Percentiles rank a stretch among this genome's conserved stretches.
Evolutionary conservation across 495 filamentous ascomycete species (phyloP).

Genomic region (Astrothelium subdiscretum): DNA sequence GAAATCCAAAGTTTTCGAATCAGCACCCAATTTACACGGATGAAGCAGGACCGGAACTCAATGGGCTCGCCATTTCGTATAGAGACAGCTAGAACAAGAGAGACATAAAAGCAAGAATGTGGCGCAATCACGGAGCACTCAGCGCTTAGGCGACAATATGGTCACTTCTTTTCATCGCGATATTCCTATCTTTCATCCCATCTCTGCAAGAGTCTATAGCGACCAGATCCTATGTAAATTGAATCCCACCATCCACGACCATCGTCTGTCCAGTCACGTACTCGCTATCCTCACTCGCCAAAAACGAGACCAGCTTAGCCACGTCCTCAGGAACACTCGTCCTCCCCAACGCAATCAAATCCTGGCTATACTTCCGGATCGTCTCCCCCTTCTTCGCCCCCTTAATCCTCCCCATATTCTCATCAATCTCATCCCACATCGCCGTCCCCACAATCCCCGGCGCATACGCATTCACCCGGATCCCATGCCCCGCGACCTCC

Average conservation of each 20-base stretch:
- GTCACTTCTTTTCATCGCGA: background rate
- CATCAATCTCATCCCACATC: conserved; percentile 51
- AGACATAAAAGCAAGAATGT: background rate
- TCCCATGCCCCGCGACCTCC: conserved; percentile 43
- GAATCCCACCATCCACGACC: conserved; percentile 50
- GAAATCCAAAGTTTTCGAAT: background rate
- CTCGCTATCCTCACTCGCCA: conserved; percentile 42
- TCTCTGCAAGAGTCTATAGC: background rate
- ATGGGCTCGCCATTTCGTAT: background rate
- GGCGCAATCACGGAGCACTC: background rate
- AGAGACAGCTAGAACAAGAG: background rate
- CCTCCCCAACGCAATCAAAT: conserved; percentile 40
- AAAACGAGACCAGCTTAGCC: conserved; percentile 42
- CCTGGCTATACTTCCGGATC: conserved; percentile 33
- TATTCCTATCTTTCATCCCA: background rate
- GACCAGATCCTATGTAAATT: conserved; percentile 38
- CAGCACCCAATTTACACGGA: background rate
- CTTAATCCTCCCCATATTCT: conserved; percentile 34
- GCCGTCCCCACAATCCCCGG: conserved; percentile 50
- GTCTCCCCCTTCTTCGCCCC: conserved; percentile 40
- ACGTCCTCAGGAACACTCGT: conserved; percentile 48
- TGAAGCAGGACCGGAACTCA: background rate
- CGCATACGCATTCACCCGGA: conserved; percentile 52
- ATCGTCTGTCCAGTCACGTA: conserved; percentile 53
- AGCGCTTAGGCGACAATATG: background rate